Evolutionary conservation across 108 stramenopile species (phyloP).

Genomic region (Fragilaria radians): DNA sequence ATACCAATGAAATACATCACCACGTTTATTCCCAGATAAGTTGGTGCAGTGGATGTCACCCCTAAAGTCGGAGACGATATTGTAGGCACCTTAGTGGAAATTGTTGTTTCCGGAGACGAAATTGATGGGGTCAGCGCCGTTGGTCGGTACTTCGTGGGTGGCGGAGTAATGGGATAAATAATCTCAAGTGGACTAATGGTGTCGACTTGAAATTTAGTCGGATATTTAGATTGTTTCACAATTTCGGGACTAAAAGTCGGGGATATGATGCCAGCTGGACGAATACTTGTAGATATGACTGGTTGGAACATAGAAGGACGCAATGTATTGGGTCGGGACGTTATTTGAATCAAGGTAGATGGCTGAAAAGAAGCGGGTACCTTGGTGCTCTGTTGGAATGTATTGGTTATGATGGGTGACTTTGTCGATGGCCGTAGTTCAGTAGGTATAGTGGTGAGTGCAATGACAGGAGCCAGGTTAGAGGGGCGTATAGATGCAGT

Average conservation of each 20-base stretch:
- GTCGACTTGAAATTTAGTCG: neutral
- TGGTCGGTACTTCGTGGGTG: too few species aligned
- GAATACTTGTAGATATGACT: neutral
- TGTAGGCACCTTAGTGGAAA: too few species aligned
- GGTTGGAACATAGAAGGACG: slow-evolving; percentile 1
- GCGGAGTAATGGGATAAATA: neutral
- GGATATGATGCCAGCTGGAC: neutral
- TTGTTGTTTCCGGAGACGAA: too few species aligned
- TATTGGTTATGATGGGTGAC: too few species aligned
- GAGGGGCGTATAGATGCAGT: too few species aligned
- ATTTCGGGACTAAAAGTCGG: too few species aligned
- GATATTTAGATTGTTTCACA: neutral
- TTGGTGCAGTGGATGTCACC: neutral
- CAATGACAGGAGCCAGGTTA: too few species aligned
- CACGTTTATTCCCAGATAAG: neutral
- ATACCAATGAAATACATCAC: slow-evolving; percentile 2
- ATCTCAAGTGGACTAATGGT: slow-evolving; percentile 1
- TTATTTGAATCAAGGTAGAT: slow-evolving; percentile 6
- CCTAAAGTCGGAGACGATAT: neutral
- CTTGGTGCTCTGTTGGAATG: too few species aligned
- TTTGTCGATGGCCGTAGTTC: too few species aligned
- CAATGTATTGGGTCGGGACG: neutral
- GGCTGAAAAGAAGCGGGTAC: neutral
- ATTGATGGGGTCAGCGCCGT: too few species aligned
- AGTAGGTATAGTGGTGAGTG: too few species aligned